These are phyloP conservation scores for Amesomyces nigricolor DNA, from an alignment of 2,329 filamentous ascomycete genomes.

Conservation along the genomic window DNA sequence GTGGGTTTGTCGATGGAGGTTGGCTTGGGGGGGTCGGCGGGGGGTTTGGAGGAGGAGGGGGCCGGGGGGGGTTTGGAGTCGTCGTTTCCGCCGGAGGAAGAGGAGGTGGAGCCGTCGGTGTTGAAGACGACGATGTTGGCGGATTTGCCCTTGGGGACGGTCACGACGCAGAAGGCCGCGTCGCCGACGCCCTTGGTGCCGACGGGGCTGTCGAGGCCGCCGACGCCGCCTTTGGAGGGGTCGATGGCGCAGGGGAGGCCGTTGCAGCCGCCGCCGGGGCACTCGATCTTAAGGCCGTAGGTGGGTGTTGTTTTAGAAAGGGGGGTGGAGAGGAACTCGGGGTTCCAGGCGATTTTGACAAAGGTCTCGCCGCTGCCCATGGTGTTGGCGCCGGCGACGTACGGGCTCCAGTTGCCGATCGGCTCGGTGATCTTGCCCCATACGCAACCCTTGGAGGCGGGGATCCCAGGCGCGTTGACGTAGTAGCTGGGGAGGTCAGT, in stretches of 20 bases:
- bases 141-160: slow-evolving; percentile 58
- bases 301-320: slow-evolving; percentile 54
- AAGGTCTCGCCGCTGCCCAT: slow-evolving; percentile 60
- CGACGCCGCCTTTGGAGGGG: slow-evolving; percentile 49
- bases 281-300: slow-evolving; percentile 67
- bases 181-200: slow-evolving; percentile 58
- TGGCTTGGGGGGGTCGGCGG: slow-evolving; percentile 16
- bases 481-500: slow-evolving; percentile 53
- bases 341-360: slow-evolving; percentile 73
- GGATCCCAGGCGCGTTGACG: slow-evolving; percentile 67
- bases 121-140: slow-evolving; percentile 62
- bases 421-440: slow-evolving; percentile 62
- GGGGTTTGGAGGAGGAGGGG: slow-evolving; percentile 4
- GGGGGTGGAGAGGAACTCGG: slow-evolving; percentile 57
- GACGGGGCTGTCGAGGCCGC: slow-evolving; percentile 52
- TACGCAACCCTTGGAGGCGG: slow-evolving; percentile 56
- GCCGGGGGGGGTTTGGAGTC: slow-evolving; percentile 20
- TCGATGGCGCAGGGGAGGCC: slow-evolving; percentile 71
- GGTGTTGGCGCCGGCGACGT: slow-evolving; percentile 70
- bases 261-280: slow-evolving; percentile 59
- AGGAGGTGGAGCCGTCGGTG: slow-evolving; percentile 37
- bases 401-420: slow-evolving; percentile 71
- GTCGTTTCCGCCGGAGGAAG: not conserved
- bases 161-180: slow-evolving; percentile 70
- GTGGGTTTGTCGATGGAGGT: slow-evolving; percentile 6